Base-by-base conservation (phyloP, 1,284 basidiomycete genomes). In the Porodaedalea pini region DNA sequence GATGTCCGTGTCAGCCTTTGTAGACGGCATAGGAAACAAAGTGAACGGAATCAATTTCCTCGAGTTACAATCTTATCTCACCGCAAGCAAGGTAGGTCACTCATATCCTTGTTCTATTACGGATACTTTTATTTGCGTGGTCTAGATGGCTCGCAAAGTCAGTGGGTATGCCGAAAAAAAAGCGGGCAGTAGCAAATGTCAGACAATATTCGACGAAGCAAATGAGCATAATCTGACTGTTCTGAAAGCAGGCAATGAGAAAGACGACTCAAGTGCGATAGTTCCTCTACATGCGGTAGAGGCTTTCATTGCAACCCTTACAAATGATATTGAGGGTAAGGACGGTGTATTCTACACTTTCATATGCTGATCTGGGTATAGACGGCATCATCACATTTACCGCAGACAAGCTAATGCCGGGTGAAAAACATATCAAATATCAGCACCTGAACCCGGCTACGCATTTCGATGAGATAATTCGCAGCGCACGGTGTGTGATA, bases 381-480 rank as follows among this genome's bases (percentile, higher is more conserved):
- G 87, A 90, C 61, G 87, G 87, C 0, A 79, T 86, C 25, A 71
- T 90, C 7, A 82, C 79, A 2, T 70, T 90, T 25, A 74, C 79
- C 13, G 70, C 68, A 7, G 62, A 66, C 19, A n/a, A 74, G 51
- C 23, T 57, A 69, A 13, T 64, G 78, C 37, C 76, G 77, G 57
- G 25, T 8, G 75, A 76, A 1, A 75, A 90, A 0, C 83, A 86
- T 58, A 76, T 98, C 55, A 94, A 91, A 66, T 99, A 98, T 67
- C 90, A 98, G 63, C 84, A 96, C 34, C 81, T 99, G n/a, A 97
- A 99, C 66, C 95, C 96, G 0, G 83, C 92, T 0, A 89, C 93
- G 15, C 80, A 87, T 57, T 99, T 99, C 70, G 76, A 79, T 53
- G 88, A 92, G 32, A 80, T 99, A 1, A 82, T 94, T 1, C 83